phyloP scores from a whole-genome alignment of 768 basidiomycete species.

The Neoboletus subvelutipes region DNA sequence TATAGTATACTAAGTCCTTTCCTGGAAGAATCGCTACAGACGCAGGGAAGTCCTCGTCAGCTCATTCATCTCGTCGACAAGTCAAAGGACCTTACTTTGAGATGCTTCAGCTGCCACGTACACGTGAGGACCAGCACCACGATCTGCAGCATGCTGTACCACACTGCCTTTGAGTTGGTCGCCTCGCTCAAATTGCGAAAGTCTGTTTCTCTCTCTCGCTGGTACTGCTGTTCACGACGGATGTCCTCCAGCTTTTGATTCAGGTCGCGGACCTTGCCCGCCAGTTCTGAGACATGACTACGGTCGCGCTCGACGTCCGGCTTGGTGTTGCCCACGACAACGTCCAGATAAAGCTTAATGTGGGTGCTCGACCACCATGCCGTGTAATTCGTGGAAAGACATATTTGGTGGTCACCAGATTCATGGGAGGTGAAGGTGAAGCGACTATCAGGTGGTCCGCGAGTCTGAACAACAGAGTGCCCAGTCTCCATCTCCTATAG shows the following conservation, averaged over 20 bases:
- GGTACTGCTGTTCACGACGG: constrained; percentile 94
- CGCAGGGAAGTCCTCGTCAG: constrained; percentile 3
- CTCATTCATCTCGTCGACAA: background rate
- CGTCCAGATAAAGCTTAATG: constrained; percentile 92
- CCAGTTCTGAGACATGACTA: constrained; percentile 78
- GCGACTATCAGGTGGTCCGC: constrained; percentile 85
- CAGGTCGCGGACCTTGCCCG: constrained; percentile 83
- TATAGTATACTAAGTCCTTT: constrained; percentile 51
- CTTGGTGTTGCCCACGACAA: constrained; percentile 87
- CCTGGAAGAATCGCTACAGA: constrained; percentile 78
- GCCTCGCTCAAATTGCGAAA: constrained; percentile 86
- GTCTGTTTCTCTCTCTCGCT: constrained; percentile 90
- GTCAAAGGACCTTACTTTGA: constrained; percentile 58
- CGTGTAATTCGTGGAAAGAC: constrained; percentile 89
- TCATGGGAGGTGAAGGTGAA: constrained; percentile 99
- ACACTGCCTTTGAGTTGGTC: constrained; percentile 91
- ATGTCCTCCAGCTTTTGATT: constrained; percentile 94
- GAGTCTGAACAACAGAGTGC: constrained; percentile 81
- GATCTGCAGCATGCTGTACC: constrained; percentile 92
- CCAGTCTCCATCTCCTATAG: constrained; percentile 80
- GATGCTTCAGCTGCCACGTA: constrained; percentile 89
- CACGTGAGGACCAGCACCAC: constrained; percentile 80
- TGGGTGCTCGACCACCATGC: constrained; percentile 86
- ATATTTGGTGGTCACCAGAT: constrained; percentile 95
- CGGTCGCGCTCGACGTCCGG: constrained; percentile 87